Conservation (phyloP, 116 monocot genomes). For the Iris pallida region DNA sequence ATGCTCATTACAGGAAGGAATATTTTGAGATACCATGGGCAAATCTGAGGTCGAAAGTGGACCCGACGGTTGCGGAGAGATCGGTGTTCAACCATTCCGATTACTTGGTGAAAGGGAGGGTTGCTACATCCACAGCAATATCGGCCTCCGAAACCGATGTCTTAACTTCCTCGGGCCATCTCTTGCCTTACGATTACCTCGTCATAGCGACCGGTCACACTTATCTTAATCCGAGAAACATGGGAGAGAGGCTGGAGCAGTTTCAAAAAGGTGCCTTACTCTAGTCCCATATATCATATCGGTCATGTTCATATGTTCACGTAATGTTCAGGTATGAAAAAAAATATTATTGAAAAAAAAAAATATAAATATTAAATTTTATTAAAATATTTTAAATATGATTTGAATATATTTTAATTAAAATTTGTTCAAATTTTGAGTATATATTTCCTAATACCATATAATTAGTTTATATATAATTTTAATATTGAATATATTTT, state of each 20-base stretch:
- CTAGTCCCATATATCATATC: too few species aligned
- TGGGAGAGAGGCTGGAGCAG: slow-evolving; percentile 22
- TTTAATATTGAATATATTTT: too few species aligned
- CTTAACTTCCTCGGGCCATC: slow-evolving; percentile 11
- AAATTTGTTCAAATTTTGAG: too few species aligned
- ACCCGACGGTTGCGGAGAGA: slow-evolving; percentile 24
- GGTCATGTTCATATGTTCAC: too few species aligned
- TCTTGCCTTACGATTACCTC: slow-evolving; percentile 23
- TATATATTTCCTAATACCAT: too few species aligned
- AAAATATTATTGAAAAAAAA: too few species aligned
- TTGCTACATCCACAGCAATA: slow-evolving; percentile 11
- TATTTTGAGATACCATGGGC: slow-evolving; percentile 35
- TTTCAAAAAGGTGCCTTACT: too few species aligned
- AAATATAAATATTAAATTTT: too few species aligned
- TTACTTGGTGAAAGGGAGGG: slow-evolving; percentile 17
- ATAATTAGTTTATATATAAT: too few species aligned
- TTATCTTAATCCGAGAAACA: slow-evolving; percentile 15
- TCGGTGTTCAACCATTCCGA: slow-evolving; percentile 25
- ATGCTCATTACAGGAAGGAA: slow-evolving; percentile 15
- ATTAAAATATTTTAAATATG: too few species aligned
- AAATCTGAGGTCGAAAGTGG: slow-evolving; percentile 27
- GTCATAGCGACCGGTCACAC: slow-evolving; percentile 36
- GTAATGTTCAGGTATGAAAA: too few species aligned
- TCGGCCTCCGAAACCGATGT: slow-evolving; percentile 22
- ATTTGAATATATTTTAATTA: too few species aligned